Conservation (phyloP, 768 basidiomycete genomes). For the Infundibulicybe gibba region DNA sequence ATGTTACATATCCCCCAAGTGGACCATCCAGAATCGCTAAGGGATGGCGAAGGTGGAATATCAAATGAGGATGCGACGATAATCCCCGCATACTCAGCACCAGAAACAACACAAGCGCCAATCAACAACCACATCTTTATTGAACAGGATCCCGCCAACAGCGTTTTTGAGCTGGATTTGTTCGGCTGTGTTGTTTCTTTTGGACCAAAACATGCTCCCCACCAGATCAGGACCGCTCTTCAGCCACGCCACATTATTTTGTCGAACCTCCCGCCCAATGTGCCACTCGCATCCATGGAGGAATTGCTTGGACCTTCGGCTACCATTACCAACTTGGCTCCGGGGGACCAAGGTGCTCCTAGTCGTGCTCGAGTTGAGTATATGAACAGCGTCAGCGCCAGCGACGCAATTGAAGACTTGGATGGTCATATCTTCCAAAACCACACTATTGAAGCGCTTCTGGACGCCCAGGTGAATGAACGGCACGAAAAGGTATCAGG, state of each 20-base stretch:
- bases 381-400: slow-evolving; percentile 21
- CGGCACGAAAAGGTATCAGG: slow-evolving; percentile 10
- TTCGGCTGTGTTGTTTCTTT: slow-evolving; percentile 25
- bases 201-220: slow-evolving; percentile 26
- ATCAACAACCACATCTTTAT: background rate
- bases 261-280: slow-evolving; percentile 33
- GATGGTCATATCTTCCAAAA: slow-evolving; percentile 22
- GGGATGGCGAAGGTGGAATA: background rate
- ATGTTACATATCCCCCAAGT: slow-evolving; percentile 21
- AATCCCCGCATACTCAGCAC: too few species aligned
- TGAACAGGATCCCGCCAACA: slow-evolving; percentile 1
- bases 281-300: slow-evolving; percentile 23
- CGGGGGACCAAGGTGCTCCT: slow-evolving; percentile 15
- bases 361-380: slow-evolving; percentile 23
- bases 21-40: slow-evolving; percentile 5
- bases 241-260: slow-evolving; percentile 31
- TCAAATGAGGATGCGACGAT: background rate
- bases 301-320: slow-evolving; percentile 27
- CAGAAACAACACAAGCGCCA: background rate
- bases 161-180: slow-evolving; percentile 14
- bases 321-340: slow-evolving; percentile 16
- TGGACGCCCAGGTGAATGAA: slow-evolving; percentile 18
- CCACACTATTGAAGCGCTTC: slow-evolving; percentile 19
- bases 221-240: slow-evolving; percentile 28
- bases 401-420: slow-evolving; percentile 27